phyloP scores from a whole-genome alignment of 1,139 yeast genomes.

The Suhomyces coccinellae region DNA sequence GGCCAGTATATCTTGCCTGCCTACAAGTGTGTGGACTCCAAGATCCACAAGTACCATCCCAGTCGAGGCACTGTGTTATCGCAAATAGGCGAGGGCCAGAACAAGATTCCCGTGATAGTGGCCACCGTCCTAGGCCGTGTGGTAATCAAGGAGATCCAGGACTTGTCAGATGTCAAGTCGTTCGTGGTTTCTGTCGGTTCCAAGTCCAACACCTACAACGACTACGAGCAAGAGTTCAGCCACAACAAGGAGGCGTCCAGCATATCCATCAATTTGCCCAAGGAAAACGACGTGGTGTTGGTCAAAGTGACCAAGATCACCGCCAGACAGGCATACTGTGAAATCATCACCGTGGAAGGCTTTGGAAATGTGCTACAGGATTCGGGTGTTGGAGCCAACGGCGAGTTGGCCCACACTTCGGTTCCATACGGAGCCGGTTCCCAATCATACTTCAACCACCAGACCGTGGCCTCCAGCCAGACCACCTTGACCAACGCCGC shows the following conservation, averaged over 20 bases:
- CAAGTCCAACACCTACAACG: constrained; percentile 33
- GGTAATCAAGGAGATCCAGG: constrained; percentile 25
- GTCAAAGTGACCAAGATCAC: constrained; percentile 71
- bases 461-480: constrained; percentile 48
- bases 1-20: constrained; percentile 62
- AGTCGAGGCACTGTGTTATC: constrained; percentile 44
- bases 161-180: constrained; percentile 20
- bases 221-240: constrained; percentile 27
- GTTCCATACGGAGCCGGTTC: constrained; percentile 55
- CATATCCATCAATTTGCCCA: constrained; percentile 62
- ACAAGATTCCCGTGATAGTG: constrained; percentile 50
- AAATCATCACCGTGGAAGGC: constrained; percentile 77
- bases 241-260: constrained; percentile 18
- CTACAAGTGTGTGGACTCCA: constrained; percentile 27
- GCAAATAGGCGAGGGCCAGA: constrained; percentile 26
- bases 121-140: constrained; percentile 71
- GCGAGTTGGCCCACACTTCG: constrained; percentile 43
- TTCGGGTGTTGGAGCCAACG: constrained; percentile 67
- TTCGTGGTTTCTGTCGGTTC: constrained; percentile 35
- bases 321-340: constrained; percentile 74
- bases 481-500: constrained; percentile 35
- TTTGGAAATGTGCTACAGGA: constrained; percentile 59
- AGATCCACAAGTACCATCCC: constrained; percentile 29
- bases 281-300: constrained; percentile 81
- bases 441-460: constrained; percentile 39